Conservation (phyloP, 129 eudicot genomes). For the Ambrosia artemisiifolia region DNA sequence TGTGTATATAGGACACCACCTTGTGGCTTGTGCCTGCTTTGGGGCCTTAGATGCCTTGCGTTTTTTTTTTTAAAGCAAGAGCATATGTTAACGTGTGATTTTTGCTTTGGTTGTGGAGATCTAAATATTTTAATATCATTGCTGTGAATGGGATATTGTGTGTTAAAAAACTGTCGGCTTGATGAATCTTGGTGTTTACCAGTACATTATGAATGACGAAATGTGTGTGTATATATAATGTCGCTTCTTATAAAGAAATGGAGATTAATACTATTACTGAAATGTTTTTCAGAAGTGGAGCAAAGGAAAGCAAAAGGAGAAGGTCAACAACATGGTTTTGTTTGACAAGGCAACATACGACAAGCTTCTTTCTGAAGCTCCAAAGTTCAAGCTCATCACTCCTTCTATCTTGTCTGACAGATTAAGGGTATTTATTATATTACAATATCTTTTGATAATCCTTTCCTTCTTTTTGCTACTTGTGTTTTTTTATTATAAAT, state of each 20-base stretch:
- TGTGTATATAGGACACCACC: no score
- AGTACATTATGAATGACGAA: neutral
- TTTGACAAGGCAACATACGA: constrained; percentile 67
- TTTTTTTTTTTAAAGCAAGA: no score
- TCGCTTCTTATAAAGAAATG: neutral
- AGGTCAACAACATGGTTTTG: constrained; percentile 13
- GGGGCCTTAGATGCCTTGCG: no score
- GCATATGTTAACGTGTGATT: no score
- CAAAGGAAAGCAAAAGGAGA: constrained; percentile 18
- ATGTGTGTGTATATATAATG: neutral
- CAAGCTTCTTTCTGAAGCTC: constrained; percentile 88
- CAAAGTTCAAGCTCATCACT: constrained; percentile 82
- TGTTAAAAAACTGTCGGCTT: neutral
- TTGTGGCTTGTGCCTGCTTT: no score
- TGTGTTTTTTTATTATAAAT: neutral
- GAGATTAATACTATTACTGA: neutral
- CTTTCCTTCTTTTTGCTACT: neutral
- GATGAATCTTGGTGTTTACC: neutral
- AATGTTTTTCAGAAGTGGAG: constrained; percentile 7
- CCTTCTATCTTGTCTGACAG: constrained; percentile 90
- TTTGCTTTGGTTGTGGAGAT: no score
- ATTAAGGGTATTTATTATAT: constrained; percentile 69
- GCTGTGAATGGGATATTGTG: neutral
- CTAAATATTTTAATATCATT: no score
- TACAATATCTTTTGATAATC: neutral